These are phyloP conservation scores for Aspergillus bertholletiae DNA, from an alignment of 495 filamentous ascomycete species.

Conservation along the genomic window DNA sequence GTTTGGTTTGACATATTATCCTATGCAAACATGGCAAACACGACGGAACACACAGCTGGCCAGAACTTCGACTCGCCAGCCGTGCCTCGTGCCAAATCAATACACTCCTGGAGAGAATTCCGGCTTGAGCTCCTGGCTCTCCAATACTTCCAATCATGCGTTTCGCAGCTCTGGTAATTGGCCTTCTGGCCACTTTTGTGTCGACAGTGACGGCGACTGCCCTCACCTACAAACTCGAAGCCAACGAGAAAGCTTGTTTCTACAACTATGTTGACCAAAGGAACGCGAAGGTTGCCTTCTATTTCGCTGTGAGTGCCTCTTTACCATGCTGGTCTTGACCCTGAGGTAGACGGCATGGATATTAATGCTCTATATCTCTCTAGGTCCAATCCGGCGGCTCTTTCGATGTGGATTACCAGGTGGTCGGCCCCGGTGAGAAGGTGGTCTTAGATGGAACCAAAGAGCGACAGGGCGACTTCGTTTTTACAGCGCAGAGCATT, in stretches of 20 bases:
- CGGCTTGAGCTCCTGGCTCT: constrained; percentile 7
- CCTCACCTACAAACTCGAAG: constrained; percentile 85
- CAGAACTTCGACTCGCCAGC: constrained; percentile 29
- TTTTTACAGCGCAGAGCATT: constrained; percentile 90
- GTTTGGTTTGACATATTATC: constrained; percentile 1
- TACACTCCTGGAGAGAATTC: constrained; percentile 10
- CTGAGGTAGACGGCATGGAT: neutral
- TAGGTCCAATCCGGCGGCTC: constrained; percentile 95
- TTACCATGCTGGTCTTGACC: neutral
- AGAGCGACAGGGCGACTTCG: constrained; percentile 95
- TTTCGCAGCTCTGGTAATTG: constrained; percentile 34
- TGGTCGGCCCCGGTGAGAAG: constrained; percentile 78
- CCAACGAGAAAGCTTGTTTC: constrained; percentile 96
- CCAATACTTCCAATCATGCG: constrained; percentile 31
- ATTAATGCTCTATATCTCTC: neutral
- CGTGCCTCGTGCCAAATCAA: constrained; percentile 10
- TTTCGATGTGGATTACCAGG: constrained; percentile 92
- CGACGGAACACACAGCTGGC: constrained; percentile 28
- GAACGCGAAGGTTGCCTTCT: constrained; percentile 91
- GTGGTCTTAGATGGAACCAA: constrained; percentile 83
- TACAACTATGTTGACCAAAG: constrained; percentile 65
- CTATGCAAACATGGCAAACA: constrained; percentile 42
- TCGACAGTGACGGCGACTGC: constrained; percentile 71
- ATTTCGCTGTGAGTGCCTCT: constrained; percentile 80
- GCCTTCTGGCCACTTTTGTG: constrained; percentile 65